These are phyloP conservation scores for Solanum pimpinellifolium DNA, from an alignment of 257 asterid genomes.

Conservation along the genomic window DNA sequence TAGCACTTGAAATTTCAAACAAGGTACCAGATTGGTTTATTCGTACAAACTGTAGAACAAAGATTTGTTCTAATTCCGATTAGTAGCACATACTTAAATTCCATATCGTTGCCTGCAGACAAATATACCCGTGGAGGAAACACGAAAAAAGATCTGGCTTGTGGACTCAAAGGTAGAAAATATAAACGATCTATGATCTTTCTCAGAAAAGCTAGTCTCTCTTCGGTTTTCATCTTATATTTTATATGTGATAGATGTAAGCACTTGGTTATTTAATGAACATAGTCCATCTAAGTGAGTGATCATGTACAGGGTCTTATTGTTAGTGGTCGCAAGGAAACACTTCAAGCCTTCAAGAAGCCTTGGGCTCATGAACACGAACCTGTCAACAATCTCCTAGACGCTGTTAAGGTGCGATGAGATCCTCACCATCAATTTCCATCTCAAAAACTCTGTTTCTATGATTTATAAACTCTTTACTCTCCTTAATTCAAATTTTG, in stretches of 20 bases:
- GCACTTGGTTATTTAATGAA: not conserved
- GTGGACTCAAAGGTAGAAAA: slow-evolving; percentile 84
- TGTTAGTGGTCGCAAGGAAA: slow-evolving; percentile 64
- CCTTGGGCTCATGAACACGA: slow-evolving; percentile 98
- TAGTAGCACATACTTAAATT: not conserved
- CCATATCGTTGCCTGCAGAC: slow-evolving; percentile 23
- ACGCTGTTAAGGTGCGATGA: slow-evolving; percentile 73
- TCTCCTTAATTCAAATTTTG: not conserved
- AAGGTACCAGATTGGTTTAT: slow-evolving; percentile 27
- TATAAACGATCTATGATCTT: not conserved
- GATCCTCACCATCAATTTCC: not conserved
- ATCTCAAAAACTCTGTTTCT: not conserved
- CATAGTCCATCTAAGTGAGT: not conserved
- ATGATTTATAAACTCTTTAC: not conserved
- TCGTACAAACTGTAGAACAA: not conserved
- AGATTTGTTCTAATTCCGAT: not conserved
- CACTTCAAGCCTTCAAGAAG: slow-evolving; percentile 91
- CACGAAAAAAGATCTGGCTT: slow-evolving; percentile 83
- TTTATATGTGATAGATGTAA: not conserved
- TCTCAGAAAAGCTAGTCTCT: not conserved
- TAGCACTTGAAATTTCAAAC: slow-evolving; percentile 91
- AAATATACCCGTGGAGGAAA: slow-evolving; percentile 43
- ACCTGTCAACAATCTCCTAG: slow-evolving; percentile 58
- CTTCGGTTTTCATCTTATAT: not conserved
- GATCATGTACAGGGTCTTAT: slow-evolving; percentile 59